Evolutionary conservation across 768 basidiomycete genomes (phyloP), one percentile per base, ranked within the genome.

Genomic region (Nevesoporus exiguus): DNA sequence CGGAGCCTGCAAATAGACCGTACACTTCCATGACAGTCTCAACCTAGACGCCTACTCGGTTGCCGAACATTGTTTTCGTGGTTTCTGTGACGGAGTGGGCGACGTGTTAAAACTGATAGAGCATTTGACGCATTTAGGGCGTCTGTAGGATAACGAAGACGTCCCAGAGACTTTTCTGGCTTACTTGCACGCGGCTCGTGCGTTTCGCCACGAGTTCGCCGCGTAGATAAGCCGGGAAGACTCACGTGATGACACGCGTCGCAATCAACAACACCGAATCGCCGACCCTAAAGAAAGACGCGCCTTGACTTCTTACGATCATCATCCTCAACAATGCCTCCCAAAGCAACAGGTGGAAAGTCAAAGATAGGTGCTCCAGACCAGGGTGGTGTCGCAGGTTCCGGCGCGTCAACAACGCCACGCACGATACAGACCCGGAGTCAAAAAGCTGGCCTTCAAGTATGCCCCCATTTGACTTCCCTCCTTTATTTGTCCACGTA

Each of bases 361-460:
- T 79, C 84, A 49, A 83, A 83, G 71, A 71, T 76, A 10, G 80
- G 78, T 30, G 65, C 68, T 41, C 66, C 3, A 17, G 54, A 60
- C 13, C 63, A 66, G 36, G 56, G 56, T 43, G 55, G 50, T 5
- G 54, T 39, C 24, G 56, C 61, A 42, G 62, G 65, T 36, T 70
- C 75, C 14, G 61, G 73, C 34, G 61, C 74, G 30, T 56, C 69
- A n/a, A 52, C 70, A 17, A 56, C 67, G 5, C 64, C 73, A 22
- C 66, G 67, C 36, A 70, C 76, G 7, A 75, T 85, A 53, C 82
- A 84, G 60, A 89, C 88, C 7, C 72, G 87, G 59, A 93, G 90
- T 68, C 83, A 86, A 67, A 91, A 85, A 64, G 93, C 93, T 24
- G 93, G 93, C 4, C 76, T 97, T 4, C 91, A 94, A 81, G 93